Percentiles rank a stretch among this genome's conserved stretches.
phyloP scores from a whole-genome alignment of 768 basidiomycete genomes.

The Lactifluus piperatus region DNA sequence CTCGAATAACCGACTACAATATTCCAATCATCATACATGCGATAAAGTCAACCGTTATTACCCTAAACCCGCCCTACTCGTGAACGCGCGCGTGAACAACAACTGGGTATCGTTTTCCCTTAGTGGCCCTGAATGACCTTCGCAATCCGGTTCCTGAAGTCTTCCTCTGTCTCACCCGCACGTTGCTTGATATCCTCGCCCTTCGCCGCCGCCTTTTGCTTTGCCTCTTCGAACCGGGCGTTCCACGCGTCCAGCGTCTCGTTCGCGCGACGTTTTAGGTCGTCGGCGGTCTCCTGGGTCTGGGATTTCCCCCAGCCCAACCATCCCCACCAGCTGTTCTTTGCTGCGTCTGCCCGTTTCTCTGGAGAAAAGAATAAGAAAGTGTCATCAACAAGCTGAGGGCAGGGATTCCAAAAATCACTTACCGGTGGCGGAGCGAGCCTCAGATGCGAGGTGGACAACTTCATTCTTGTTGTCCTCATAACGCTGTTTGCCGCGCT shows the following conservation, averaged over 20 bases:
- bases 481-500: conserved; percentile 6
- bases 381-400: background rate
- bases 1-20: background rate
- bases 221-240: conserved; percentile 15
- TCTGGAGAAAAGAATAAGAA: background rate
- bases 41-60: background rate
- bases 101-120: background rate
- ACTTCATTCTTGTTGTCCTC: conserved; percentile 2
- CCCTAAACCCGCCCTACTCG: background rate
- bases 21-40: background rate
- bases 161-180: conserved; percentile 16
- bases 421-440: background rate
- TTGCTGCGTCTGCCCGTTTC: conserved; percentile 7
- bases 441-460: background rate
- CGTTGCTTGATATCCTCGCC: conserved; percentile 15
- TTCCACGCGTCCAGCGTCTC: conserved; percentile 13
- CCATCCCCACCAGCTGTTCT: conserved; percentile 9
- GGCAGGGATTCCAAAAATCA: no score
- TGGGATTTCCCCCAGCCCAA: conserved; percentile 13
- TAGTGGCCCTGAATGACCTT: conserved; percentile 9
- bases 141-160: conserved; percentile 11
- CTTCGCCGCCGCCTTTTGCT: conserved; percentile 7
- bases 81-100: no score
- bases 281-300: conserved; percentile 1
- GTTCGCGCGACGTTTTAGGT: conserved; percentile 11